Percentiles rank a stretch among this genome's conserved stretches.
Conservation (phyloP, 352 stramenopile genomes). For the Pythium diclinum region DNA sequence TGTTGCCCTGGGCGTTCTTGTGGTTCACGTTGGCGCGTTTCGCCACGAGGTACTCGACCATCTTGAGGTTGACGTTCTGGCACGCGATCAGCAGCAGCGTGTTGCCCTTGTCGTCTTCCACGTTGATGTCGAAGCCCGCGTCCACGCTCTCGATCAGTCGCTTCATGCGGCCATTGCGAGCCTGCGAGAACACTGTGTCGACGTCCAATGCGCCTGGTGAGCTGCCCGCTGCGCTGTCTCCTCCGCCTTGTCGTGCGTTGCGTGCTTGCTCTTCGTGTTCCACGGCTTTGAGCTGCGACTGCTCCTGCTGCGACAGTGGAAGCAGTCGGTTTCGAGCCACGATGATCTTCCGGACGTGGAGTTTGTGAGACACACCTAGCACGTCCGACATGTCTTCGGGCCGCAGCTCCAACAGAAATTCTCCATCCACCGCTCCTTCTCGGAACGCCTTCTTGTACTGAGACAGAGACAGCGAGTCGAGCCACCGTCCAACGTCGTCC, state of each 20-base stretch:
- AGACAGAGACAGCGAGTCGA: slow-evolving; percentile 86
- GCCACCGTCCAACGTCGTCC: slow-evolving; percentile 90
- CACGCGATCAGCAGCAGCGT: slow-evolving; percentile 87
- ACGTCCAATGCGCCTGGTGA: slow-evolving; percentile 19
- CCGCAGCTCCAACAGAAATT: slow-evolving; percentile 90
- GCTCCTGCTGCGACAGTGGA: slow-evolving; percentile 76
- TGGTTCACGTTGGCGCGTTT: slow-evolving; percentile 90
- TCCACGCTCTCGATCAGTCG: slow-evolving; percentile 88
- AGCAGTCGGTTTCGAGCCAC: slow-evolving; percentile 84
- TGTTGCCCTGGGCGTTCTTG: slow-evolving; percentile 91
- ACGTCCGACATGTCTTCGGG: slow-evolving; percentile 91
- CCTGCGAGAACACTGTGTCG: slow-evolving; percentile 90
- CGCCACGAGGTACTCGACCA: slow-evolving; percentile 85
- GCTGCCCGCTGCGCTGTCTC: neutral
- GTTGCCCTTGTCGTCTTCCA: slow-evolving; percentile 92
- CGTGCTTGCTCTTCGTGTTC: slow-evolving; percentile 47
- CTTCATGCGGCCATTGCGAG: slow-evolving; percentile 87
- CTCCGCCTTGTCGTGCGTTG: slow-evolving; percentile 27
- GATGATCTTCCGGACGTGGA: slow-evolving; percentile 91
- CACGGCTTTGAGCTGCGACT: slow-evolving; percentile 56
- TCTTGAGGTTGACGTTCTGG: slow-evolving; percentile 89
- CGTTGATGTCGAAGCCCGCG: slow-evolving; percentile 86
- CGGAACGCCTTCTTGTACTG: slow-evolving; percentile 91
- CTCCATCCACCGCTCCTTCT: slow-evolving; percentile 90
- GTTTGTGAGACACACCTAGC: slow-evolving; percentile 87